Evolutionary conservation across 2,329 filamentous ascomycete species (phyloP).

Genomic region (Alternaria angustiovoidea): DNA sequence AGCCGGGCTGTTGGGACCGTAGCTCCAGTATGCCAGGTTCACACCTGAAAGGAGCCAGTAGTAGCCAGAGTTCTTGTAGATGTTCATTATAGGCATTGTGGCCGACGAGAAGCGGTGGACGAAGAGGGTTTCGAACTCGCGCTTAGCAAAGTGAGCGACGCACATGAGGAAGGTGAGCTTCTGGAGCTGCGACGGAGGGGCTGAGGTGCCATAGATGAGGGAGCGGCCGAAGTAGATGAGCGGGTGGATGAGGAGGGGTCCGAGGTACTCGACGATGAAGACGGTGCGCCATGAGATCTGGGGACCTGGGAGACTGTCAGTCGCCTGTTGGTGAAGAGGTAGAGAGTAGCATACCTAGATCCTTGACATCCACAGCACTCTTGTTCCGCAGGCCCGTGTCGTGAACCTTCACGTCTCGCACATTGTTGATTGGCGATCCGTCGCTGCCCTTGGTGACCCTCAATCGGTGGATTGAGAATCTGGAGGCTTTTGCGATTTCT

Average conservation of each 20-base stretch:
- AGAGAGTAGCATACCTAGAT: conserved; percentile 71
- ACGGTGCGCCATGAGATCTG: conserved; percentile 94
- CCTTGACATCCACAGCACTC: conserved; percentile 82
- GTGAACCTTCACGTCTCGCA: conserved; percentile 60
- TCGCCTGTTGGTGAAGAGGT: neutral
- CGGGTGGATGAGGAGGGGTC: conserved; percentile 87
- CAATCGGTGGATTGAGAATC: conserved; percentile 66
- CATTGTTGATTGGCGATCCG: conserved; percentile 65
- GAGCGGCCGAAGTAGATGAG: conserved; percentile 75
- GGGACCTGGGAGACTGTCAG: conserved; percentile 64
- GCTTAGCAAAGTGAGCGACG: conserved; percentile 87
- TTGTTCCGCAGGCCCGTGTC: conserved; percentile 66
- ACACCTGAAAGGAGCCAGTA: conserved; percentile 90
- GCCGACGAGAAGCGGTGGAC: conserved; percentile 93
- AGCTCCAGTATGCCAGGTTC: conserved; percentile 84
- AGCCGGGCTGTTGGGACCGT: conserved; percentile 75
- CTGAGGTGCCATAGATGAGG: conserved; percentile 70
- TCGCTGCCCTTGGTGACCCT: conserved; percentile 71
- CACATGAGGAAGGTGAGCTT: conserved; percentile 77
- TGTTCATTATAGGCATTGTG: conserved; percentile 90
- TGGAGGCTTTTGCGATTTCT: conserved; percentile 62
- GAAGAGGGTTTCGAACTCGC: conserved; percentile 92
- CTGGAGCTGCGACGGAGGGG: conserved; percentile 70
- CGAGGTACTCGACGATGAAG: conserved; percentile 93
- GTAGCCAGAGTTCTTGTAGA: conserved; percentile 93